phyloP scores from a whole-genome alignment of 2,329 filamentous ascomycete species.

The Fusarium brachygibbosum region DNA sequence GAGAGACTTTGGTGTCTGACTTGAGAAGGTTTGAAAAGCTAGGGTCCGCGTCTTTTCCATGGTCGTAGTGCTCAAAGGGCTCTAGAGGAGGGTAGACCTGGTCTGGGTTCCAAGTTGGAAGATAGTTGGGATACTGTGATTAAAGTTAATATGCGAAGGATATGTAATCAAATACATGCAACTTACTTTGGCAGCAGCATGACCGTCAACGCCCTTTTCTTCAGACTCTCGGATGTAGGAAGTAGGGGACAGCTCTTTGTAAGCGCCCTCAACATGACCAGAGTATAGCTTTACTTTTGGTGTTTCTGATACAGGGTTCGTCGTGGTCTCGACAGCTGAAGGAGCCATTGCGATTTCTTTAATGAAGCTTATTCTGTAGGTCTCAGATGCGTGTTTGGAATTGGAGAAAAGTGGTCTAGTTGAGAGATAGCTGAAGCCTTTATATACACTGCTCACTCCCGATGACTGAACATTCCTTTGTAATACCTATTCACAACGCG shows the following conservation, averaged over 20 bases:
- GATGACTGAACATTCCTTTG: not conserved
- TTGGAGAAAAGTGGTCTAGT: not conserved
- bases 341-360: constrained; percentile 39
- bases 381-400: not conserved
- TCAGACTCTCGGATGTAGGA: constrained; percentile 41
- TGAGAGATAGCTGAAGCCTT: constrained; percentile 4
- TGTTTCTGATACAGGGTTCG: constrained; percentile 20
- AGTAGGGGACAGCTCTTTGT: constrained; percentile 45
- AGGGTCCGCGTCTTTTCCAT: constrained; percentile 80
- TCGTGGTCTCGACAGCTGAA: constrained; percentile 44
- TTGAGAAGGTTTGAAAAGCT: constrained; percentile 77
- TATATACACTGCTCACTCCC: constrained; percentile 33
- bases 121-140: constrained; percentile 76
- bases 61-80: constrained; percentile 79
- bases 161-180: fast-evolving
- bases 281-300: constrained; percentile 48
- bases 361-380: not conserved
- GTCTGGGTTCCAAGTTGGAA: constrained; percentile 77
- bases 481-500: constrained; percentile 3
- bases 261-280: constrained; percentile 45
- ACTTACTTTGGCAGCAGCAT: constrained; percentile 44
- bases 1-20: constrained; percentile 62
- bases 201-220: constrained; percentile 40
- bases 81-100: constrained; percentile 75
- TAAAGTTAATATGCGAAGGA: fast-evolving